These are phyloP conservation scores for Clarireedia monteithiana DNA, from an alignment of 2,329 filamentous ascomycete species.

Conservation along the genomic window DNA sequence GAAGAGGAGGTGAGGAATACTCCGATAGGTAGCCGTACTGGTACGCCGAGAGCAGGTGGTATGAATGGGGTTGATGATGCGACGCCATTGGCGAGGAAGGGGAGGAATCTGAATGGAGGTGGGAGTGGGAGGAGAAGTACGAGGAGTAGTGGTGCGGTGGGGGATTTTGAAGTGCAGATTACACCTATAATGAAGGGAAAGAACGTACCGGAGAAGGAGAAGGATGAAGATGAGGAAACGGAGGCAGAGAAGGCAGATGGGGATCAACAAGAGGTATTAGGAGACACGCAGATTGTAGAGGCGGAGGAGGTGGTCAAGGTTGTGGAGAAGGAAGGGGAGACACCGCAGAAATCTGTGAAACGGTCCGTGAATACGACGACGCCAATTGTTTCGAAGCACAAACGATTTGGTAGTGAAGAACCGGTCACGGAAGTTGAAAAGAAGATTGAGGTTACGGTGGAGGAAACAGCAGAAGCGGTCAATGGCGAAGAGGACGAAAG, in stretches of 20 bases:
- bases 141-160: conserved; percentile 1
- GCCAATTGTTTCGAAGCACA: conserved; percentile 14
- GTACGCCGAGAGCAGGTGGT: neutral
- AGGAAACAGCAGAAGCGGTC: neutral
- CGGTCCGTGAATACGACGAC: neutral
- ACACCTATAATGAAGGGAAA: conserved; percentile 21
- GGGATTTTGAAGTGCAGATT: conserved; percentile 6
- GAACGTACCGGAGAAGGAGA: conserved; percentile 19
- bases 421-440: conserved; percentile 7
- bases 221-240: conserved; percentile 13
- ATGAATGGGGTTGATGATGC: neutral
- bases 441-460: neutral
- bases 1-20: conserved; percentile 9
- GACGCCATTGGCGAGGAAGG: neutral
- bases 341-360: neutral
- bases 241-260: conserved; percentile 14
- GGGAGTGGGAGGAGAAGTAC: conserved; percentile 18
- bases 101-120: conserved; percentile 21
- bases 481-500: conserved; percentile 11
- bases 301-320: neutral
- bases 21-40: neutral
- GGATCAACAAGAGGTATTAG: conserved; percentile 17
- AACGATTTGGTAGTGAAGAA: conserved; percentile 22
- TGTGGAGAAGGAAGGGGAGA: neutral
- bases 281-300: neutral